Percentiles rank a stretch among this genome's conserved stretches.
These are phyloP conservation scores for Colletotrichum abscissum DNA, from an alignment of 2,329 filamentous ascomycete species.

Conservation along the genomic window DNA sequence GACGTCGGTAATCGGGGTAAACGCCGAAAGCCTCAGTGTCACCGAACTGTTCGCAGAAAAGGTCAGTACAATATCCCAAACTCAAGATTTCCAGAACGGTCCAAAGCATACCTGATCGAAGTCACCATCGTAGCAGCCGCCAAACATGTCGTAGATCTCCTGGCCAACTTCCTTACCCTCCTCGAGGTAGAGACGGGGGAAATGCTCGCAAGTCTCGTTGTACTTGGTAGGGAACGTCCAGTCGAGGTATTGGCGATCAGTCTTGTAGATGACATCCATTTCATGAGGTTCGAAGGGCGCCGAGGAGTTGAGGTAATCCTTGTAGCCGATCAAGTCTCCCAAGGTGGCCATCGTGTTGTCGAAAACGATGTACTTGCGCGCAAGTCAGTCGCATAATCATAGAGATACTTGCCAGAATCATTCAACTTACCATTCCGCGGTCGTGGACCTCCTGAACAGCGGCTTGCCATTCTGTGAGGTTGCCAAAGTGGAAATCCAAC, in stretches of 20 bases:
- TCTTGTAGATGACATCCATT: conserved; percentile 68
- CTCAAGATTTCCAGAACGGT: no score
- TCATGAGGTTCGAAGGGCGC: conserved; percentile 66
- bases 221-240: conserved; percentile 65
- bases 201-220: conserved; percentile 61
- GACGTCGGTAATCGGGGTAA: conserved; percentile 71
- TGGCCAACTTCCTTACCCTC: conserved; percentile 61
- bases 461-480: conserved; percentile 66
- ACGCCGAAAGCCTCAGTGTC: conserved; percentile 73
- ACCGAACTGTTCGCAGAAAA: conserved; percentile 55
- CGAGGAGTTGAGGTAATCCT: conserved; percentile 68
- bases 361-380: conserved; percentile 74
- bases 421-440: conserved; percentile 64
- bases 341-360: conserved; percentile 75
- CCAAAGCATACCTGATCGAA: conserved; percentile 60
- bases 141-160: conserved; percentile 57
- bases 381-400: conserved; percentile 62
- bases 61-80: background rate
- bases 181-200: conserved; percentile 72
- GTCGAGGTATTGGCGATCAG: conserved; percentile 65
- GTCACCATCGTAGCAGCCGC: conserved; percentile 70
- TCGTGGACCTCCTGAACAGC: conserved; percentile 69
- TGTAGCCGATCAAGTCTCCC: conserved; percentile 71
- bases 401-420: conserved; percentile 38
- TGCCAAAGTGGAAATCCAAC: conserved; percentile 72